Percentiles rank a stretch among this genome's conserved stretches.
These are phyloP conservation scores for Alternaria solani DNA, from an alignment of 2,329 filamentous ascomycete genomes.

Conservation along the genomic window DNA sequence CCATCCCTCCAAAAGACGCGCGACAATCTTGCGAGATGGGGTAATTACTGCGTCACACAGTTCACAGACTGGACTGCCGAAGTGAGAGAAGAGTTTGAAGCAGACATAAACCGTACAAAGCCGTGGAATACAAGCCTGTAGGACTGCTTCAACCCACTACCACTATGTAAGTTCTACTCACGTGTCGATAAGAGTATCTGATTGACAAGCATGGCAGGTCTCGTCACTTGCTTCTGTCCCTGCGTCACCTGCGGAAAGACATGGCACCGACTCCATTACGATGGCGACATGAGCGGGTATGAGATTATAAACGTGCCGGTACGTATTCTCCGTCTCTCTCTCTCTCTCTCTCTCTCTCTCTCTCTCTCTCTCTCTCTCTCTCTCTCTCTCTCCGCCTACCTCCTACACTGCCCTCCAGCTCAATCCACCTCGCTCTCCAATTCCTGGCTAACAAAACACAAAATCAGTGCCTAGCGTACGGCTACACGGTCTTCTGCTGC, in stretches of 20 bases:
- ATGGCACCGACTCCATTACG: conserved; percentile 3
- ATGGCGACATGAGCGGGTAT: conserved; percentile 1
- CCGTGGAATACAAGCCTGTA: conserved; percentile 9
- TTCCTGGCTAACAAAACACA: background rate
- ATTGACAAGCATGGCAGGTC: background rate
- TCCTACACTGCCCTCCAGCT: background rate
- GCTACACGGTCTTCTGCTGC: background rate
- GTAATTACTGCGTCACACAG: background rate
- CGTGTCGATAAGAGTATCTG: background rate
- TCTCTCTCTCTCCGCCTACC: background rate
- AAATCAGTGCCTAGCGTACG: background rate
- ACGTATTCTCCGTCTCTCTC: background rate
- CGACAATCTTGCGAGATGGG: background rate
- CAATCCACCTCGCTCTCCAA: background rate
- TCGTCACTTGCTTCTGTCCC: conserved; percentile 4
- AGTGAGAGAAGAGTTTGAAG: conserved; percentile 2
- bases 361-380: no score
- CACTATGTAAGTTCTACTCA: conserved; percentile 6
- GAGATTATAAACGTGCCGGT: background rate
- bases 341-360: no score
- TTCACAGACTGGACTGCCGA: background rate
- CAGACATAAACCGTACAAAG: background rate
- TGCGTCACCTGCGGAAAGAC: conserved; percentile 11
- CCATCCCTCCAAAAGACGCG: background rate
- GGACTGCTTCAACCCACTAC: conserved; percentile 4